Conservation (phyloP, 371 early-diverging fungal species). For the Entomophthora muscae region DNA sequence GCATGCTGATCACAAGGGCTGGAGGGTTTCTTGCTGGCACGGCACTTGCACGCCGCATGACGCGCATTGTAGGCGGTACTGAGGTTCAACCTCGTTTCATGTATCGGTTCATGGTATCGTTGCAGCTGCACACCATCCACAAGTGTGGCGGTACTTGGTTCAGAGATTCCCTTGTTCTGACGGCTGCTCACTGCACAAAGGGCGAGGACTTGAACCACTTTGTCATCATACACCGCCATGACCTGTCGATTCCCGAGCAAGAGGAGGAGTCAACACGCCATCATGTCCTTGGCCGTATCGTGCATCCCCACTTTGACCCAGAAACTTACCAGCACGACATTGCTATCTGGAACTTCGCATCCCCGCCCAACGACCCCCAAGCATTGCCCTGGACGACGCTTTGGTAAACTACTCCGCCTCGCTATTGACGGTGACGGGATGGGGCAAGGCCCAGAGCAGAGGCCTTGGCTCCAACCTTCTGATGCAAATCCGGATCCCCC, state of each 20-base stretch:
- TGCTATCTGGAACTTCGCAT: not conserved
- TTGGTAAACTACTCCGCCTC: too few species aligned
- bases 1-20: too few species aligned
- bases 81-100: conserved; percentile 5
- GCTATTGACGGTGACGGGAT: not conserved
- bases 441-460: not conserved
- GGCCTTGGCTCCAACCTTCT: not conserved
- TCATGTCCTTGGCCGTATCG: not conserved
- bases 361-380: not conserved
- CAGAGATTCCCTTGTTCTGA: not conserved
- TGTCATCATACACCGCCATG: conserved; percentile 3
- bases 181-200: conserved; percentile 3
- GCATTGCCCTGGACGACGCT: not conserved
- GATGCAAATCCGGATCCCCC: not conserved
- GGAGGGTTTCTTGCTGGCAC: too few species aligned
- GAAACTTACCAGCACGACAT: not conserved
- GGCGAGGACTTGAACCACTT: not conserved
- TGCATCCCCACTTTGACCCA: not conserved
- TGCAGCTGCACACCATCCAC: not conserved
- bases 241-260: not conserved
- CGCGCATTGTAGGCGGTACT: not conserved
- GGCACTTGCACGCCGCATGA: too few species aligned
- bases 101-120: not conserved
- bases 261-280: not conserved
- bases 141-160: conserved; percentile 7